These are phyloP conservation scores for Helotiales sp. DNA, from an alignment of 2,329 filamentous ascomycete species.

Conservation along the genomic window DNA sequence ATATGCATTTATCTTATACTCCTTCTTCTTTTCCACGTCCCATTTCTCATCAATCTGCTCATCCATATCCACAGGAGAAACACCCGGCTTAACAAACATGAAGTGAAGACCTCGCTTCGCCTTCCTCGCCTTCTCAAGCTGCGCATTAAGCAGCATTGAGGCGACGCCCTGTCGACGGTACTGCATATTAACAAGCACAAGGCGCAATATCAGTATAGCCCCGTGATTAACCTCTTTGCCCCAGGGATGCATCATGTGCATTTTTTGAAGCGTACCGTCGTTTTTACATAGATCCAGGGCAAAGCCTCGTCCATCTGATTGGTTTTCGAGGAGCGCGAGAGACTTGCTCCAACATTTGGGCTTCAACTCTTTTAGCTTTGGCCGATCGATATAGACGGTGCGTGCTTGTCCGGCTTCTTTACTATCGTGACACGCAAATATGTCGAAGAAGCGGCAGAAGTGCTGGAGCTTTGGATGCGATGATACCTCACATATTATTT, in stretches of 20 bases:
- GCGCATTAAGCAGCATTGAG: neutral
- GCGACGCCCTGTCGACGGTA: slow-evolving; percentile 7
- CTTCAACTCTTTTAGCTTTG: neutral
- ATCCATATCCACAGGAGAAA: neutral
- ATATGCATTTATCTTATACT: neutral
- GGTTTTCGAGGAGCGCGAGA: neutral
- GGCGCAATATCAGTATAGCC: neutral
- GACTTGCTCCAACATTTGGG: neutral
- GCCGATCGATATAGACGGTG: slow-evolving; percentile 10
- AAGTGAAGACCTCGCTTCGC: neutral
- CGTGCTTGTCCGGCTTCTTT: neutral
- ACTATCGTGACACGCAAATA: neutral
- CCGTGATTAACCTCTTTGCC: slow-evolving; percentile 10
- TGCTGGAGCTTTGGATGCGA: neutral
- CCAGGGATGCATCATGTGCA: neutral
- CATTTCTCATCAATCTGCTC: neutral
- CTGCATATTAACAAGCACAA: slow-evolving; percentile 1
- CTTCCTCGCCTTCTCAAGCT: slow-evolving; percentile 5
- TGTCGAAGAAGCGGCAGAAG: neutral
- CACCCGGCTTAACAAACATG: slow-evolving; percentile 15
- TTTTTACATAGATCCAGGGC: neutral
- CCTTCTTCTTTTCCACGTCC: neutral
- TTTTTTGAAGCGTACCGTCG: neutral
- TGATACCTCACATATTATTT: neutral
- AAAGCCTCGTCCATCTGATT: slow-evolving; percentile 10